Evolutionary conservation across 1,284 basidiomycete genomes (phyloP).

Genomic region (Leccinum fuscescens): DNA sequence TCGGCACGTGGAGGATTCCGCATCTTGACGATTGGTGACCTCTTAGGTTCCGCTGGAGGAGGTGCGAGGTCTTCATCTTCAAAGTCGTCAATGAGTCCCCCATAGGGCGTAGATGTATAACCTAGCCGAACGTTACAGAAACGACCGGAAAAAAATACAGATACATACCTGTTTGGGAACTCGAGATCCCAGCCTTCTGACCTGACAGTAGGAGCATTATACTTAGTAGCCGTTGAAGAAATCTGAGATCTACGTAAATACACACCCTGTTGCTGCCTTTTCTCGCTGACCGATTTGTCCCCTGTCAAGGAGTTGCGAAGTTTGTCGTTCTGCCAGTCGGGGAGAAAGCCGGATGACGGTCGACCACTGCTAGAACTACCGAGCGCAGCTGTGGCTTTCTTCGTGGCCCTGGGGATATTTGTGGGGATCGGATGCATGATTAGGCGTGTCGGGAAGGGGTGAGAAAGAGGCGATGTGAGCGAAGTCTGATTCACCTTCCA

Average conservation of each 20-base stretch:
- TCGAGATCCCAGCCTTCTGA: neutral
- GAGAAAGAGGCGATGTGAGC: neutral
- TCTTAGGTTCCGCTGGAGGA: neutral
- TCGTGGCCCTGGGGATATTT: neutral
- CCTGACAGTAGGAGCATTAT: neutral
- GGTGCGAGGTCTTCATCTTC: neutral
- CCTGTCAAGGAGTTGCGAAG: neutral
- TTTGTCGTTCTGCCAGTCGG: neutral
- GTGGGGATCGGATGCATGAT: neutral
- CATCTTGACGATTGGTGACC: neutral
- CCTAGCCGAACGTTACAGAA: neutral
- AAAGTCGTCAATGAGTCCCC: neutral
- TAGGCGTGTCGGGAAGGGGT: neutral
- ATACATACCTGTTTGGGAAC: neutral
- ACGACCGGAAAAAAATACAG: neutral
- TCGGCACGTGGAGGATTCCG: neutral
- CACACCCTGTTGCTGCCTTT: neutral
- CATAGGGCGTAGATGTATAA: neutral
- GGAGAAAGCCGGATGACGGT: neutral
- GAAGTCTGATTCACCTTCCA: neutral
- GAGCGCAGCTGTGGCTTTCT: neutral
- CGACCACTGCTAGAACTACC: neutral
- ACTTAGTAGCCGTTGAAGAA: neutral
- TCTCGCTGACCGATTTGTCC: neutral
- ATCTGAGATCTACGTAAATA: neutral